Evolutionary conservation across 2,329 filamentous ascomycete genomes (phyloP).

Genomic region (Fusarium sp.): DNA sequence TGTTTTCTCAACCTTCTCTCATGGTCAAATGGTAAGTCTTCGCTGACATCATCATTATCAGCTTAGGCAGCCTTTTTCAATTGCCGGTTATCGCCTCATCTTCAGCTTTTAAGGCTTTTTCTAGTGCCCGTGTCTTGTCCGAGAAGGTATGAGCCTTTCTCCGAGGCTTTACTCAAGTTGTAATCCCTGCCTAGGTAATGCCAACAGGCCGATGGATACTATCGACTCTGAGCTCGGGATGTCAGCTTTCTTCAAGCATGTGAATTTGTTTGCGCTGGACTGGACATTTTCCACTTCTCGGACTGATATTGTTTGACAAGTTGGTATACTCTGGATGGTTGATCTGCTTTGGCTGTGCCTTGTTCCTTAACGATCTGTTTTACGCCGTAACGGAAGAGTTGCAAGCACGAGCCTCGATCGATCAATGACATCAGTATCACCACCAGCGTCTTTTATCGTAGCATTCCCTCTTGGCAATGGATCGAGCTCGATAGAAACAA

Average conservation of each 20-base stretch:
- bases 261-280: slow-evolving; percentile 5
- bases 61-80: background rate
- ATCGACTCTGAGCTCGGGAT: background rate
- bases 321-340: too few relatives aligned
- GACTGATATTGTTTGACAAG: background rate
- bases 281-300: background rate
- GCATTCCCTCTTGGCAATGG: background rate
- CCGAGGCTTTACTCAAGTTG: slow-evolving; percentile 12
- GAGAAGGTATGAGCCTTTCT: slow-evolving; percentile 3
- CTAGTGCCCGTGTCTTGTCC: slow-evolving; percentile 12
- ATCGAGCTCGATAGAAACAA: background rate
- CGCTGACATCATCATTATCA: background rate
- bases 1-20: background rate
- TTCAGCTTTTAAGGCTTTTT: slow-evolving; percentile 24
- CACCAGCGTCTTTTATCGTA: background rate
- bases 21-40: background rate
- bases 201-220: slow-evolving; percentile 15
- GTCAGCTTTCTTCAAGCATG: slow-evolving; percentile 7
- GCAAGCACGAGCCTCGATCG: background rate
- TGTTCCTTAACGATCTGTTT: background rate
- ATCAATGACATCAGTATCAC: slow-evolving; percentile 28
- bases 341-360: background rate
- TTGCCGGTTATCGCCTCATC: slow-evolving; percentile 25
- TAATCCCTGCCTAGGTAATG: slow-evolving; percentile 17
- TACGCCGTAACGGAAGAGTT: background rate